These are phyloP conservation scores for Dunaliella sp. DNA, from an alignment of 139 green algal genomes.

Conservation along the genomic window DNA sequence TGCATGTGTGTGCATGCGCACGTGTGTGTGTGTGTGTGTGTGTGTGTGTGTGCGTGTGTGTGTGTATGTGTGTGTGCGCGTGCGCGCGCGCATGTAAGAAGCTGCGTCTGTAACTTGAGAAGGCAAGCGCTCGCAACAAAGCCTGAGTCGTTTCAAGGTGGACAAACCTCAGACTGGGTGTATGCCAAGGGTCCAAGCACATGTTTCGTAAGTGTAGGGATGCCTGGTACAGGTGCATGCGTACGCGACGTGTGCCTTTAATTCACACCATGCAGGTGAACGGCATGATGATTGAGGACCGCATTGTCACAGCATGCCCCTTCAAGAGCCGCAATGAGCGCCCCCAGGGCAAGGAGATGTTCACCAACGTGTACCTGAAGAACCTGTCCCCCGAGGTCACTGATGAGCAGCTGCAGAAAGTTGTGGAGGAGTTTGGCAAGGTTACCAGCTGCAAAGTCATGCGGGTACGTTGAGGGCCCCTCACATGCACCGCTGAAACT, in stretches of 20 bases:
- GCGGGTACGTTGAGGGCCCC: constrained; percentile 66
- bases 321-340: constrained; percentile 81
- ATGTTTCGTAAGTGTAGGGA: no score
- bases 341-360: constrained; percentile 56
- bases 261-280: constrained; percentile 50
- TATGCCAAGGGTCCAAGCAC: no score
- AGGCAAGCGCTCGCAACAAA: no score
- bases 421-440: constrained; percentile 71
- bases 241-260: no score
- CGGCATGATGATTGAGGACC: constrained; percentile 63
- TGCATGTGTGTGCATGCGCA: not conserved
- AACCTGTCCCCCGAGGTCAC: constrained; percentile 70
- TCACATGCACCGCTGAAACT: no score
- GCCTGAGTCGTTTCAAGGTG: no score
- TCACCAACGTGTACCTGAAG: constrained; percentile 95
- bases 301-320: constrained; percentile 78
- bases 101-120: no score
- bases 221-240: no score
- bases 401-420: constrained; percentile 66
- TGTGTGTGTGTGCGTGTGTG: not conserved
- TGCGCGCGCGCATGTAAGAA: not conserved
- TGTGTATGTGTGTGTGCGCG: not conserved
- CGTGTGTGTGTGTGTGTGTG: not conserved
- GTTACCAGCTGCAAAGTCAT: constrained; percentile 73
- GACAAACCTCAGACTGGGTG: no score